Base-by-base conservation (phyloP, 768 basidiomycete species). In the Filobasidium wieringae region DNA sequence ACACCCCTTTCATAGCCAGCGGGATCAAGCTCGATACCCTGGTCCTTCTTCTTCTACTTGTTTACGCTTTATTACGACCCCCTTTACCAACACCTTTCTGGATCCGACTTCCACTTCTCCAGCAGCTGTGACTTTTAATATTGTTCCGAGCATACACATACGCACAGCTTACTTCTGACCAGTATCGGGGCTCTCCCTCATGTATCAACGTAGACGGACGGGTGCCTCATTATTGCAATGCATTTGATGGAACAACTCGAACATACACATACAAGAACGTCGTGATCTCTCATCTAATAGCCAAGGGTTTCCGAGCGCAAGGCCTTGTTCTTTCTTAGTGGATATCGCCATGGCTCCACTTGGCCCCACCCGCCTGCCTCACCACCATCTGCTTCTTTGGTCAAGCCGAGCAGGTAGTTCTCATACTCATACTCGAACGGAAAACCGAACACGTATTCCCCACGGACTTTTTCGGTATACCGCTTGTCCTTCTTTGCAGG, bases 401-500 rank as follows among this genome's bases (percentile, higher is more conserved):
- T 68, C 39, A 71, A 51, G 1, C 54, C 51, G 61, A 71, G 65
- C n/a, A 73, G 51, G 43, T 60, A 73, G 51, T 71, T 66, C 29
- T 60, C 54, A 41, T 73, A 71, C 9, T 32, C 55, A 58, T 61
- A 72, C 55, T 72, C 71, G 63, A 68, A 70, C 12, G 66, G 68
- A 15, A 65, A 62, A 4, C 68, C 71, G 58, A 72, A 68, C 22
- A 69, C 66, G 43, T 49, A 53, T 4, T 55, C 36, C 0, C 54
- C 47, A 22, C 56, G 40, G 17, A 56, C 55, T 14, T 30, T 27
- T 9, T 59, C 63, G n/a, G 60, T 65, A 31, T 55, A 53, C 15
- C 59, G 53, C 32, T 59, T 37, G 36, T 57, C 50, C 12, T 27
- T 54, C 15, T 11, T 49, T 17, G 5, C 24, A 17, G 30, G 7